These are phyloP conservation scores for Roridomyces roridus DNA, from an alignment of 768 basidiomycete genomes.

Conservation along the genomic window DNA sequence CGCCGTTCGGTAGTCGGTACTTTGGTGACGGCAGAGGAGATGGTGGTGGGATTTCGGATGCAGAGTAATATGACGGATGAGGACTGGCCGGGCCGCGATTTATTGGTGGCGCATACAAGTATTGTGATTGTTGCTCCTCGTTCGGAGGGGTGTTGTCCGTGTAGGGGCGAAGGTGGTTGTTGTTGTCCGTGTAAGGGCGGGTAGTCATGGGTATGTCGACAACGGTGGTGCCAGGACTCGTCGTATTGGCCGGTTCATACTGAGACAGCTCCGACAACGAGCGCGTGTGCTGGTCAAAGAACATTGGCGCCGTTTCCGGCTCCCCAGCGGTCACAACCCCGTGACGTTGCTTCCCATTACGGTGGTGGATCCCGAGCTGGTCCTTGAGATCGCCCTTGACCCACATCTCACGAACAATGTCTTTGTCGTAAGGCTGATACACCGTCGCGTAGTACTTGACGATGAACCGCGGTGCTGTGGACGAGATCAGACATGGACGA, in stretches of 20 bases:
- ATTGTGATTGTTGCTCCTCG: conserved; percentile 30
- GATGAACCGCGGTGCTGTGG: conserved; percentile 79
- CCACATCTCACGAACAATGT: conserved; percentile 94
- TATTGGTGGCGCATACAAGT: conserved; percentile 21
- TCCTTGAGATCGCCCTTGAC: conserved; percentile 85
- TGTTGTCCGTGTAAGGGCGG: conserved; percentile 11
- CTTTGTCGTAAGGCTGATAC: conserved; percentile 84
- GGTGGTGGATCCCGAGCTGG: conserved; percentile 72
- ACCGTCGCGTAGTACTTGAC: conserved; percentile 73
- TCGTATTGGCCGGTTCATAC: conserved; percentile 56
- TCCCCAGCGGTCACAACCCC: conserved; percentile 27
- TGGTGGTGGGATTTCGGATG: conserved; percentile 65
- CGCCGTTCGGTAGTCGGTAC: conserved; percentile 52
- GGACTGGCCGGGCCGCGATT: conserved; percentile 35
- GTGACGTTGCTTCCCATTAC: conserved; percentile 55
- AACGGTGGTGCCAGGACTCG: conserved; percentile 38
- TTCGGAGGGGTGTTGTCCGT: conserved; percentile 51
- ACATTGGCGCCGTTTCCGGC: conserved; percentile 75
- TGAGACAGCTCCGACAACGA: conserved; percentile 67
- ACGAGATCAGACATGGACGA: conserved; percentile 4
- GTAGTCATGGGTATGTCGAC: conserved; percentile 41
- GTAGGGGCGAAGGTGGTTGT: conserved; percentile 40
- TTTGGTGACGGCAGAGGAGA: conserved; percentile 64
- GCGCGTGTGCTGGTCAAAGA: conserved; percentile 62
- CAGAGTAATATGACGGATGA: conserved; percentile 71